A percentile compares a stretch with the other conserved stretches of the same genome.
These are phyloP conservation scores for Uromyces viciae-fabae DNA, from an alignment of 1,284 basidiomycete genomes.

Conservation along the genomic window DNA sequence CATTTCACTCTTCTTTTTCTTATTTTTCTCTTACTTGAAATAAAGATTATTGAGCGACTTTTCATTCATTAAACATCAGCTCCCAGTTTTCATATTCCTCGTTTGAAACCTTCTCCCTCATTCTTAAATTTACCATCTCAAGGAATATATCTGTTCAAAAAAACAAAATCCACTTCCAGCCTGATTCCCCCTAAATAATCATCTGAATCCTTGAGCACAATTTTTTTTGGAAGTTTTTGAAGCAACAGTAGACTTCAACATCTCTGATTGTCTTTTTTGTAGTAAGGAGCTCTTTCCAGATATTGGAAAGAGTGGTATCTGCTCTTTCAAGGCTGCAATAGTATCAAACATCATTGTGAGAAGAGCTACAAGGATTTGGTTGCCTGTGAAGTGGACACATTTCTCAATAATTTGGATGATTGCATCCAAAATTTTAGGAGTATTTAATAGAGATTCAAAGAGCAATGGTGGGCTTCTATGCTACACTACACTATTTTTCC, in stretches of 20 bases:
- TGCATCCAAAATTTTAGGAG: not conserved
- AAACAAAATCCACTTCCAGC: too few relatives aligned
- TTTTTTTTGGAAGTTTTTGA: not conserved
- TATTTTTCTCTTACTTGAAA: too few relatives aligned
- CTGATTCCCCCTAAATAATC: too few relatives aligned
- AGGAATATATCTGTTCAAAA: too few relatives aligned
- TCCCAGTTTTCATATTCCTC: too few relatives aligned
- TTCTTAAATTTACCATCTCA: too few relatives aligned
- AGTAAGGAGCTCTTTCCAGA: conserved; percentile 5
- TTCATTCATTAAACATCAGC: too few relatives aligned
- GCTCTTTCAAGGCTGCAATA: not conserved
- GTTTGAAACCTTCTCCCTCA: too few relatives aligned
- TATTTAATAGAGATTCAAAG: not conserved
- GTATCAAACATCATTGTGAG: not conserved
- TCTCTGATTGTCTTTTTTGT: not conserved
- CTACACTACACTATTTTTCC: too few relatives aligned
- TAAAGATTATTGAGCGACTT: too few relatives aligned
- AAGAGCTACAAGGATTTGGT: not conserved
- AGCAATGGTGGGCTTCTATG: not conserved
- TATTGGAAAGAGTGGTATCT: not conserved
- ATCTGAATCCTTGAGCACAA: too few relatives aligned
- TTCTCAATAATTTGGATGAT: not conserved
- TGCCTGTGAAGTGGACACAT: not conserved
- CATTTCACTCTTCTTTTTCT: too few relatives aligned
- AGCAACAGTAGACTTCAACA: not conserved